phyloP scores from a whole-genome alignment of 202 grass and related monocot species.

The Musa balbisiana region DNA sequence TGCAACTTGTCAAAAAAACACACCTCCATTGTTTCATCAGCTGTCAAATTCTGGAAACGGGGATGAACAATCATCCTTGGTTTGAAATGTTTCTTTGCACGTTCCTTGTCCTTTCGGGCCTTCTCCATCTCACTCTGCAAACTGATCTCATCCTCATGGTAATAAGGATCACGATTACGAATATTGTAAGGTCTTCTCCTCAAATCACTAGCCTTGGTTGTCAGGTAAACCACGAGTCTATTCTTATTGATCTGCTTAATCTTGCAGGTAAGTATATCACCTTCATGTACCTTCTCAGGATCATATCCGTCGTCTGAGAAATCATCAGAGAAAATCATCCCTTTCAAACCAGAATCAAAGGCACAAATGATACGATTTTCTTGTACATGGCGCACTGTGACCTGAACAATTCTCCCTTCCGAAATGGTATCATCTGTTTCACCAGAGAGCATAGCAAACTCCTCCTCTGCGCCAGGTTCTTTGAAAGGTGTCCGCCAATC shows the following conservation, averaged over 20 bases:
- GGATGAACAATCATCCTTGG: constrained; percentile 97
- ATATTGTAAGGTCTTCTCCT: constrained; percentile 43
- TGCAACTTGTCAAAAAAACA: constrained; percentile 11
- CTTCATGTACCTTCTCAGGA: constrained; percentile 61
- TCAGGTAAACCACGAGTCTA: constrained; percentile 73
- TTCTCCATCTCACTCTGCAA: constrained; percentile 57
- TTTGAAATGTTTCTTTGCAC: constrained; percentile 89
- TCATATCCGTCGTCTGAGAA: constrained; percentile 71
- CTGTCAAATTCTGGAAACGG: constrained; percentile 86
- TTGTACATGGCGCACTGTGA: constrained; percentile 72
- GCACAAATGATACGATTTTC: constrained; percentile 73
- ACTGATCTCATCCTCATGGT: constrained; percentile 49
- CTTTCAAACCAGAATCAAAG: constrained; percentile 96
- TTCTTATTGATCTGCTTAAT: constrained; percentile 84
- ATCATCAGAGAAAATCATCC: constrained; percentile 66
- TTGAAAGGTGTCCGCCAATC: constrained; percentile 56
- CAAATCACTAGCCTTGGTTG: constrained; percentile 58
- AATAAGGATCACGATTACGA: constrained; percentile 70
- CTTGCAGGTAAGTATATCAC: constrained; percentile 86
- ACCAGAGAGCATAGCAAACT: constrained; percentile 93
- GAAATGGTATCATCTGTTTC: constrained; percentile 94
- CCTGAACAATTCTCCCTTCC: constrained; percentile 90
- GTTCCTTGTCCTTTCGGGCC: constrained; percentile 67
- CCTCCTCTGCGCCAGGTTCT: constrained; percentile 77
- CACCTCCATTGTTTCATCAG: constrained; percentile 96